Conservation (phyloP, 2,329 filamentous ascomycete genomes). For the Aureobasidium subglaciale region DNA sequence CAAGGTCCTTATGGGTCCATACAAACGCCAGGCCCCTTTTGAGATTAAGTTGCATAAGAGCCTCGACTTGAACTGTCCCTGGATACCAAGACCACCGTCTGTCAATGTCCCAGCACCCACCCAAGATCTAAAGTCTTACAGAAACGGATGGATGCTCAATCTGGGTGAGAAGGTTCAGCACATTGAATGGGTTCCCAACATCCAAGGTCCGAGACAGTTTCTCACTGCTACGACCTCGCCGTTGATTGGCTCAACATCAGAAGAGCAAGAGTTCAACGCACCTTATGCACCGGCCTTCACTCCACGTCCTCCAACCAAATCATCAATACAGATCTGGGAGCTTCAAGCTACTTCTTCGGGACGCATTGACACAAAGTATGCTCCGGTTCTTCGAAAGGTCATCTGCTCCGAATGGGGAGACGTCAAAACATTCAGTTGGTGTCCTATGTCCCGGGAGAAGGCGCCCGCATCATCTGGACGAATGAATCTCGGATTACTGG, state of each 20-base stretch:
- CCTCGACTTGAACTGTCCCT: slow-evolving; percentile 42
- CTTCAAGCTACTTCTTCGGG: slow-evolving; percentile 36
- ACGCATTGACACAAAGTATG: slow-evolving; percentile 35
- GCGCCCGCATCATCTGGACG: slow-evolving; percentile 25
- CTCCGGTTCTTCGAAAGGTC: slow-evolving; percentile 43
- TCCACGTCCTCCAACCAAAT: slow-evolving; percentile 41
- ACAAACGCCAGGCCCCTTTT: slow-evolving; percentile 37
- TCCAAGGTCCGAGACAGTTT: slow-evolving; percentile 45
- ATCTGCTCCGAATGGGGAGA: slow-evolving; percentile 54
- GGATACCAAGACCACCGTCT: slow-evolving; percentile 25
- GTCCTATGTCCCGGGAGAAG: slow-evolving; percentile 37
- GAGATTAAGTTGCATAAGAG: slow-evolving; percentile 35
- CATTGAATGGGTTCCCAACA: slow-evolving; percentile 38
- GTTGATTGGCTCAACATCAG: slow-evolving; percentile 26
- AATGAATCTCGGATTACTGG: slow-evolving; percentile 45
- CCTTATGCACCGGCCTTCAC: slow-evolving; percentile 42
- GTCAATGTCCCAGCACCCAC: slow-evolving; percentile 3
- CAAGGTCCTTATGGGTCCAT: slow-evolving; percentile 46
- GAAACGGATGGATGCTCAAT: slow-evolving; percentile 49
- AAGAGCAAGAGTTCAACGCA: slow-evolving; percentile 28
- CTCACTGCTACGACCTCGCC: slow-evolving; percentile 40
- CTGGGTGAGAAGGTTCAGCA: slow-evolving; percentile 48
- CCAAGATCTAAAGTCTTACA: slow-evolving; percentile 28
- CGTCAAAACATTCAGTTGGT: slow-evolving; percentile 50
- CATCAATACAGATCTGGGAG: slow-evolving; percentile 53